Conservation (phyloP, 1,284 basidiomycete species). For the Moesziomyces sp. region DNA sequence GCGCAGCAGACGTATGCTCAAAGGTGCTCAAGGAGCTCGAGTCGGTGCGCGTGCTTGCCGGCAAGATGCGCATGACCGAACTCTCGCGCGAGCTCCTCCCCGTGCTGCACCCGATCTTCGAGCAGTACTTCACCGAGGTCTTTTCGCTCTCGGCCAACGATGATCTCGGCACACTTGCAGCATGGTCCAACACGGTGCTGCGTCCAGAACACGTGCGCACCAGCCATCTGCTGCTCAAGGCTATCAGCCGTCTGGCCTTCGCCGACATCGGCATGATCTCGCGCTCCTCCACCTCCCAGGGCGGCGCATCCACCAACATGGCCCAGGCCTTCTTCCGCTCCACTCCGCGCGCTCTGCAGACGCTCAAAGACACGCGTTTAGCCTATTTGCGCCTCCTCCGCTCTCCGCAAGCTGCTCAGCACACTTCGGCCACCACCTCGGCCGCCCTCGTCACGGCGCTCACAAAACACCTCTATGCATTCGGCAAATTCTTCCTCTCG, state of each 20-base stretch:
- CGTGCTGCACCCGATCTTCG: constrained; percentile 58
- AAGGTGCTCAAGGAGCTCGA: constrained; percentile 64
- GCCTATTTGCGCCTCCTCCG: constrained; percentile 45
- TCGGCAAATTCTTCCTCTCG: constrained; percentile 64
- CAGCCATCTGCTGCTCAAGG: constrained; percentile 61
- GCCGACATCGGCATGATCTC: constrained; percentile 63
- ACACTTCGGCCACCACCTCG: constrained; percentile 15
- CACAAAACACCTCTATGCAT: constrained; percentile 61
- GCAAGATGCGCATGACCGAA: constrained; percentile 66
- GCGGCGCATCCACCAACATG: constrained; percentile 47
- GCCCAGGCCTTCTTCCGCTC: constrained; percentile 62
- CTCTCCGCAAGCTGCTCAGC: constrained; percentile 16
- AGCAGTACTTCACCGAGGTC: constrained; percentile 59
- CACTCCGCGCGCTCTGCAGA: constrained; percentile 55
- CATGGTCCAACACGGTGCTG: constrained; percentile 52
- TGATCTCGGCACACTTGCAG: constrained; percentile 30
- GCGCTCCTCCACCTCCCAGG: constrained; percentile 24
- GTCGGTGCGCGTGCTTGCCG: constrained; percentile 60
- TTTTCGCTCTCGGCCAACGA: constrained; percentile 30
- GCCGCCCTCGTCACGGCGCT: constrained; percentile 42
- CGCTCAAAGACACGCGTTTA: constrained; percentile 46
- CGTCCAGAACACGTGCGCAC: constrained; percentile 59
- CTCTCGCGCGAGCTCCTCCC: constrained; percentile 61
- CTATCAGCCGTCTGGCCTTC: constrained; percentile 56
- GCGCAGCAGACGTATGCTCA: constrained; percentile 56